A percentile compares a stretch with the other conserved stretches of the same genome.
These are phyloP conservation scores for Chalaropsis thielavioides DNA, from an alignment of 2,329 filamentous ascomycete genomes.

Conservation along the genomic window DNA sequence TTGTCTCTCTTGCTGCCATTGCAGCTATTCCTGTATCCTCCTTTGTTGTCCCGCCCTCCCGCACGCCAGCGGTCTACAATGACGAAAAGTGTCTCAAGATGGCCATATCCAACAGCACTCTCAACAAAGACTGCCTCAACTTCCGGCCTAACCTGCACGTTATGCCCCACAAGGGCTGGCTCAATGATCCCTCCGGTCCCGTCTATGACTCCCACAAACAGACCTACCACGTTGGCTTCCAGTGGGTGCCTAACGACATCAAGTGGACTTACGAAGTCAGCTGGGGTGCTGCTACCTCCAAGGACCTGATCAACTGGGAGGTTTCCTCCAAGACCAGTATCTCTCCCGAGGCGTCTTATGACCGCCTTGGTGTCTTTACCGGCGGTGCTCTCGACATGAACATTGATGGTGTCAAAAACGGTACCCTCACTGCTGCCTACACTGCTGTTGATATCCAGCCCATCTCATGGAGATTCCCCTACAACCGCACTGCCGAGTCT, in stretches of 20 bases:
- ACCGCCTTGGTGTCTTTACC: constrained; percentile 32
- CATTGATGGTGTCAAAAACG: constrained; percentile 25
- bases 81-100: constrained; percentile 9
- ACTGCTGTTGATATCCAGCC: constrained; percentile 32
- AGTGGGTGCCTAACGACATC: constrained; percentile 21
- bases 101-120: constrained; percentile 12
- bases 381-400: constrained; percentile 31
- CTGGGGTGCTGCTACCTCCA: constrained; percentile 27
- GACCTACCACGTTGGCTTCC: constrained; percentile 31
- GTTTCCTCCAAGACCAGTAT: constrained; percentile 17
- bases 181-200: constrained; percentile 33
- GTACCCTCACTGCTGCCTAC: constrained; percentile 30
- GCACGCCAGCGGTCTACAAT: not conserved
- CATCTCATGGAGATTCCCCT: constrained; percentile 32
- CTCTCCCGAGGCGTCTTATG: constrained; percentile 25
- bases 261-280: constrained; percentile 22
- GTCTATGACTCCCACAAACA: constrained; percentile 31
- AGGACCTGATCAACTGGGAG: constrained; percentile 27
- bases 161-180: constrained; percentile 27
- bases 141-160: constrained; percentile 28
- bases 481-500: constrained; percentile 32
- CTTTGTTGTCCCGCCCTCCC: not conserved
- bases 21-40: constrained; percentile 2
- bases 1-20: constrained; percentile 10
- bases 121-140: constrained; percentile 13